Percentiles rank a stretch among this genome's conserved stretches.
phyloP scores from a whole-genome alignment of 1,284 basidiomycete species.

The Acaromyces ingoldii region DNA sequence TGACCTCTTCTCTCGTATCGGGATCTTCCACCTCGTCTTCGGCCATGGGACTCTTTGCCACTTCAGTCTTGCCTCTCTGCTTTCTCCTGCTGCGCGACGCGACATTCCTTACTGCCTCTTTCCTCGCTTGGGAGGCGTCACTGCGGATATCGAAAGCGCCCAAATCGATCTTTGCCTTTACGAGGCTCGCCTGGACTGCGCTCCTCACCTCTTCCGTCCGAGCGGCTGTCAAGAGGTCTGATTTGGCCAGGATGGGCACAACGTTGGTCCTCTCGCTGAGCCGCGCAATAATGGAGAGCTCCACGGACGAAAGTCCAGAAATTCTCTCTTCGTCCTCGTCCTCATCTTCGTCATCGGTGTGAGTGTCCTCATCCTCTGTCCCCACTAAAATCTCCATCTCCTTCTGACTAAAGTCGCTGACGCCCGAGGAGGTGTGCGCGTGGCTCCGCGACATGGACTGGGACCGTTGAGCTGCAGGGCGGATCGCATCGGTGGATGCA shows the following conservation, averaged over 20 bases:
- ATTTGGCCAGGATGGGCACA: constrained; percentile 2
- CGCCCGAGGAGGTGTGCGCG: neutral
- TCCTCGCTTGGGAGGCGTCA: neutral
- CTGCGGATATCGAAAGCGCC: constrained; percentile 4
- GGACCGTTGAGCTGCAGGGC: too few species aligned
- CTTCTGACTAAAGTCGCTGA: neutral
- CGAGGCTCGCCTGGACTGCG: neutral
- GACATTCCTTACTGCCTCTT: neutral
- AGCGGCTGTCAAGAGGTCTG: neutral
- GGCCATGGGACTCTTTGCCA: too few species aligned
- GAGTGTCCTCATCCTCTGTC: neutral
- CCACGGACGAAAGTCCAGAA: neutral
- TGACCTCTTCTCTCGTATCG: too few species aligned
- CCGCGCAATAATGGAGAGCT: neutral
- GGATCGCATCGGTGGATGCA: too few species aligned
- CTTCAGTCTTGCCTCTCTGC: too few species aligned
- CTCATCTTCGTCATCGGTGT: neutral
- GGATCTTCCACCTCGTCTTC: neutral
- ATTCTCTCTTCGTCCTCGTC: neutral
- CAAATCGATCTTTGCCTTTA: neutral
- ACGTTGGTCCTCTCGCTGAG: constrained; percentile 1
- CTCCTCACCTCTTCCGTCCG: neutral
- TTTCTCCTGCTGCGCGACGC: too few species aligned
- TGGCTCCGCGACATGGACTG: too few species aligned
- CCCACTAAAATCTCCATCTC: too few species aligned